phyloP scores from a whole-genome alignment of 2,329 filamentous ascomycete genomes.

The Delphinella strobiligena region DNA sequence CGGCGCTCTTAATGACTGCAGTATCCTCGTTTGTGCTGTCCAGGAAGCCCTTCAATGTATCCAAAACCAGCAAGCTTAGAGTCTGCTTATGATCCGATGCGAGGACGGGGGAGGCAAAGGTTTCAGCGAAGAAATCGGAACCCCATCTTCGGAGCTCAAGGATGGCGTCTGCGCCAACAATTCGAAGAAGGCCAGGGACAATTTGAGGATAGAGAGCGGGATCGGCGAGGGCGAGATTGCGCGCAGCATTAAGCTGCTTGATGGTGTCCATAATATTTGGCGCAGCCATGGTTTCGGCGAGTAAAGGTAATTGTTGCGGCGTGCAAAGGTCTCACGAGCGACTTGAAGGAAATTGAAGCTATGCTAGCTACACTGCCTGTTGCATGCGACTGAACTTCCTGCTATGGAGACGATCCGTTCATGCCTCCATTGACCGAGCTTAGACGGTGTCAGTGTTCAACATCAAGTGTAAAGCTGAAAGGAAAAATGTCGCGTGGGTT shows the following conservation, averaged over 20 bases:
- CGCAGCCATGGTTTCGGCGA: constrained; percentile 15
- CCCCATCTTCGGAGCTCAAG: constrained; percentile 90
- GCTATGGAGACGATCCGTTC: too few species aligned
- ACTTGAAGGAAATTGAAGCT: neutral
- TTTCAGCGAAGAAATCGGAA: constrained; percentile 88
- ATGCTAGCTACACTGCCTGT: too few species aligned
- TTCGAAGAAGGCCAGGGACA: constrained; percentile 82
- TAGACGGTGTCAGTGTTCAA: too few species aligned
- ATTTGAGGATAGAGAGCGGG: constrained; percentile 83
- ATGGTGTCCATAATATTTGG: constrained; percentile 52
- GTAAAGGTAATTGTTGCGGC: constrained; percentile 1
- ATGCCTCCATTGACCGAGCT: too few species aligned
- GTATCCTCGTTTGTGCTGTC: constrained; percentile 52
- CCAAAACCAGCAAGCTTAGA: constrained; percentile 63
- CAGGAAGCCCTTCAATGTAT: constrained; percentile 49
- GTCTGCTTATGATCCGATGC: constrained; percentile 66
- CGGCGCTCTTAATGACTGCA: constrained; percentile 70
- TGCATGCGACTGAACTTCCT: too few species aligned
- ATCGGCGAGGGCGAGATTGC: constrained; percentile 78
- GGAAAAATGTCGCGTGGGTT: too few species aligned
- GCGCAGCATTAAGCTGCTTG: constrained; percentile 77
- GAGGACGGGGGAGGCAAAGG: constrained; percentile 84
- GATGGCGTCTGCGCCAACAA: constrained; percentile 62
- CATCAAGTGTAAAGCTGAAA: too few species aligned
- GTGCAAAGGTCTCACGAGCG: neutral